These are phyloP conservation scores for Cladosporium sp. DNA, from an alignment of 2,329 filamentous ascomycete species.

Conservation along the genomic window DNA sequence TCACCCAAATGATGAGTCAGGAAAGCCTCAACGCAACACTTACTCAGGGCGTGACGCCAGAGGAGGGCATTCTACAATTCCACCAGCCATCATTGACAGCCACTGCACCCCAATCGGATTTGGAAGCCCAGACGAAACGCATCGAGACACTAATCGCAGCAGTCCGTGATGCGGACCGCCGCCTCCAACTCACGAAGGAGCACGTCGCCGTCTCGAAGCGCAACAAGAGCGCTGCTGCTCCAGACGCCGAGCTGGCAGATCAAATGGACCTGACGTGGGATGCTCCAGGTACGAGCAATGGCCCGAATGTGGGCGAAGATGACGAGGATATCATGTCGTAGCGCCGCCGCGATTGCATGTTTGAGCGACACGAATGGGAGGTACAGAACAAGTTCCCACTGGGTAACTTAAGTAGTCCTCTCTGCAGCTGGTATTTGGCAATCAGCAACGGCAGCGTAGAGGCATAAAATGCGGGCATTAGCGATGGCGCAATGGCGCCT, in stretches of 20 bases:
- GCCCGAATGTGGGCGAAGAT: constrained; percentile 8
- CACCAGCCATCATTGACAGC: constrained; percentile 27
- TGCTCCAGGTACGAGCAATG: constrained; percentile 11
- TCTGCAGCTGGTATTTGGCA: too few relatives aligned
- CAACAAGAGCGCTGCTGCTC: constrained; percentile 33
- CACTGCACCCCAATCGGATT: constrained; percentile 30
- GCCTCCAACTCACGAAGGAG: constrained; percentile 52
- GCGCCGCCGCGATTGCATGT: too few relatives aligned
- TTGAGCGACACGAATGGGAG: neutral
- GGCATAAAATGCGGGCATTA: neutral
- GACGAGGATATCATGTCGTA: constrained; percentile 29
- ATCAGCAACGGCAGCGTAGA: too few relatives aligned
- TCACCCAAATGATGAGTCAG: constrained; percentile 47
- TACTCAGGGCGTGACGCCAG: constrained; percentile 35
- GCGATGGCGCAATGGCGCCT: constrained; percentile 10
- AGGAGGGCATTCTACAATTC: constrained; percentile 49
- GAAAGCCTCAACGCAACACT: constrained; percentile 48
- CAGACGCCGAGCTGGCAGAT: constrained; percentile 29
- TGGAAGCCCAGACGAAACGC: constrained; percentile 45
- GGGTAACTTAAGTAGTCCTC: too few relatives aligned
- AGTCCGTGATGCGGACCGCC: constrained; percentile 49
- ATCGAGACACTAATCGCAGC: constrained; percentile 47
- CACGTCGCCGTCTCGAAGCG: constrained; percentile 50
- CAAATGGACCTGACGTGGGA: constrained; percentile 32
- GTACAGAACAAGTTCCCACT: neutral